These are phyloP conservation scores for Wickerhamiella domercqiae DNA, from an alignment of 805 yeast species.

Conservation along the genomic window DNA sequence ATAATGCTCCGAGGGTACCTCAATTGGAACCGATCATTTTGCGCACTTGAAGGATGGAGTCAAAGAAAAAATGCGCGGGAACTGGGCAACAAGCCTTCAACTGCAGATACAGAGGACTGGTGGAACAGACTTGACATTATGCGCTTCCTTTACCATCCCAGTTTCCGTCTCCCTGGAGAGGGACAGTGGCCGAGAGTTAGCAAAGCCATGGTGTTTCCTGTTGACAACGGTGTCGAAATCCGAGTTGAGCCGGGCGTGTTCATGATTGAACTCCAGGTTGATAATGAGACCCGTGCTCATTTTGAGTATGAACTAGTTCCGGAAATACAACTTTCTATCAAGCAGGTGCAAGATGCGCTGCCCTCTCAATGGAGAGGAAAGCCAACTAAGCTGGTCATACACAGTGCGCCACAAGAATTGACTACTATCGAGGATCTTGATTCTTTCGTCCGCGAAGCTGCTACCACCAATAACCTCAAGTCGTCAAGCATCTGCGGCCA, in stretches of 20 bases:
- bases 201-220: conserved; percentile 33
- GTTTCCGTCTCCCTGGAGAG: conserved; percentile 48
- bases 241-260: conserved; percentile 54
- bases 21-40: conserved; percentile 65
- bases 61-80: conserved; percentile 18
- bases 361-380: conserved; percentile 23
- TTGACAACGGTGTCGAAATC: conserved; percentile 34
- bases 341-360: conserved; percentile 29
- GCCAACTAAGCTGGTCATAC: conserved; percentile 25
- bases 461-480: conserved; percentile 2
- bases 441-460: conserved; percentile 6
- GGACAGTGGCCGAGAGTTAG: conserved; percentile 29
- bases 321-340: conserved; percentile 34
- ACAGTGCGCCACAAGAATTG: conserved; percentile 31
- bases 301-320: conserved; percentile 54
- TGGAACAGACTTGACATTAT: conserved; percentile 78
- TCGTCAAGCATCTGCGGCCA: conserved; percentile 11
- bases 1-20: conserved; percentile 82
- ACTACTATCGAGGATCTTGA: conserved; percentile 37
- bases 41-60: conserved; percentile 48
- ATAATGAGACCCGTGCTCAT: conserved; percentile 38
- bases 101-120: conserved; percentile 52
- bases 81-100: conserved; percentile 27
- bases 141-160: conserved; percentile 67
- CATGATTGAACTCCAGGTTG: conserved; percentile 53